These are phyloP conservation scores for Trichophyton verrucosum DNA, from an alignment of 2,329 filamentous ascomycete species.

Conservation along the genomic window DNA sequence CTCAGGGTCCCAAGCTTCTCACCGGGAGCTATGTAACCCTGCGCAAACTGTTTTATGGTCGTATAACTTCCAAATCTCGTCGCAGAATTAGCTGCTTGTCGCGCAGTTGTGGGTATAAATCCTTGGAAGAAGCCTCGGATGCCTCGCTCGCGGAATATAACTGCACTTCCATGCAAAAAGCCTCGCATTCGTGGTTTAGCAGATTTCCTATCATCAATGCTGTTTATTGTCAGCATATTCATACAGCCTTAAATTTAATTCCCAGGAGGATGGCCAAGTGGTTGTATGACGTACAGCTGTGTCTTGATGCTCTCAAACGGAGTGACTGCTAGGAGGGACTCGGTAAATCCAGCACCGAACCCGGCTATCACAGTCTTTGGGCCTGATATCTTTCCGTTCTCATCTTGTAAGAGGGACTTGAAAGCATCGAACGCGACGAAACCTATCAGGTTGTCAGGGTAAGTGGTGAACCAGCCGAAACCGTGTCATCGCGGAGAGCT, in stretches of 20 bases:
- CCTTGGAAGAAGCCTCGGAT: constrained; percentile 92
- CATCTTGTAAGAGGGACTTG: constrained; percentile 69
- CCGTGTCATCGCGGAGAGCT: background rate
- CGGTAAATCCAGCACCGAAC: constrained; percentile 87
- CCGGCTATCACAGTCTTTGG: constrained; percentile 85
- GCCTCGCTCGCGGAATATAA: constrained; percentile 81
- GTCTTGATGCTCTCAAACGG: constrained; percentile 98
- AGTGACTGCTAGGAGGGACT: constrained; percentile 85
- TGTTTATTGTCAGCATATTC: constrained; percentile 23
- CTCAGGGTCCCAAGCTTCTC: constrained; percentile 82
- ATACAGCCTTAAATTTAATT: background rate
- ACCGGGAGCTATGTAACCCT: constrained; percentile 82
- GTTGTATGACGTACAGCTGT: constrained; percentile 49
- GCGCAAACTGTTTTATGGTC: constrained; percentile 76
- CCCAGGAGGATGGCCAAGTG: background rate
- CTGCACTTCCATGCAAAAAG: constrained; percentile 76
- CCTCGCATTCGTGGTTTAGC: constrained; percentile 76
- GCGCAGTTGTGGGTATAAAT: constrained; percentile 84
- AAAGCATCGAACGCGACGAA: constrained; percentile 97
- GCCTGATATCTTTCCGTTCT: constrained; percentile 76
- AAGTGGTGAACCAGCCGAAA: background rate
- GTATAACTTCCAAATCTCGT: constrained; percentile 86
- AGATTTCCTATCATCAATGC: constrained; percentile 87
- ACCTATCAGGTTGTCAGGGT: constrained; percentile 34
- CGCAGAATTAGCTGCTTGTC: constrained; percentile 89